phyloP scores from a whole-genome alignment of 2,329 filamentous ascomycete genomes.

The Botrytis galanthina region DNA sequence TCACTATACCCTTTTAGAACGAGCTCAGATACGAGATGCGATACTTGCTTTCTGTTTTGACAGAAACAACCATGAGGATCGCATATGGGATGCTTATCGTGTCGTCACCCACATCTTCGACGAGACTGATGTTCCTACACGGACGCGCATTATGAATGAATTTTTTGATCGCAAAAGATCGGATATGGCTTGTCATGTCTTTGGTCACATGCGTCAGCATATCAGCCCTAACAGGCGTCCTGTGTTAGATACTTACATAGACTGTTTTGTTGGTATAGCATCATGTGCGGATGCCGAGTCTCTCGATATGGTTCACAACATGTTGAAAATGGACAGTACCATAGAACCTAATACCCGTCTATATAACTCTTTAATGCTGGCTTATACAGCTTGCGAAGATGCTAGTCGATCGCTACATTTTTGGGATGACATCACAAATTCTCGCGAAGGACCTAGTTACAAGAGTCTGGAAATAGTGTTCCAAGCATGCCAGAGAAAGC shows the following conservation, averaged over 20 bases:
- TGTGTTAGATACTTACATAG: constrained; percentile 70
- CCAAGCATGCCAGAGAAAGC: constrained; percentile 66
- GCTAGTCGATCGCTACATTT: constrained; percentile 68
- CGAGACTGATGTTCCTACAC: constrained; percentile 62
- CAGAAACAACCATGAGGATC: constrained; percentile 56
- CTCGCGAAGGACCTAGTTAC: constrained; percentile 82
- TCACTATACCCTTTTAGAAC: constrained; percentile 67
- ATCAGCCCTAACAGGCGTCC: constrained; percentile 62
- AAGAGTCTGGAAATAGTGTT: constrained; percentile 79
- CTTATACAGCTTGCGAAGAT: constrained; percentile 69
- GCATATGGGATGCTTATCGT: constrained; percentile 65
- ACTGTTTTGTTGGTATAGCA: constrained; percentile 74
- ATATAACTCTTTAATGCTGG: constrained; percentile 83
- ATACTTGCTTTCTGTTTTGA: constrained; percentile 70
- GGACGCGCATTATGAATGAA: constrained; percentile 72
- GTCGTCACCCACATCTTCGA: constrained; percentile 63
- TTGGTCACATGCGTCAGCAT: constrained; percentile 90
- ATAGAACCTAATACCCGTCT: constrained; percentile 74
- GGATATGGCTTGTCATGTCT: constrained; percentile 83
- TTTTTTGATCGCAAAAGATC: constrained; percentile 77
- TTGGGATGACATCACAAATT: constrained; percentile 81
- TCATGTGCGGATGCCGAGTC: constrained; percentile 58
- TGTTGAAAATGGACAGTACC: constrained; percentile 87
- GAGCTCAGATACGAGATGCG: constrained; percentile 61
- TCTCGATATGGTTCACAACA: constrained; percentile 79